Percentiles rank a stretch among this genome's conserved stretches.
Conservation (phyloP, 805 yeast genomes). For the Suhomyces kilbournensis region DNA sequence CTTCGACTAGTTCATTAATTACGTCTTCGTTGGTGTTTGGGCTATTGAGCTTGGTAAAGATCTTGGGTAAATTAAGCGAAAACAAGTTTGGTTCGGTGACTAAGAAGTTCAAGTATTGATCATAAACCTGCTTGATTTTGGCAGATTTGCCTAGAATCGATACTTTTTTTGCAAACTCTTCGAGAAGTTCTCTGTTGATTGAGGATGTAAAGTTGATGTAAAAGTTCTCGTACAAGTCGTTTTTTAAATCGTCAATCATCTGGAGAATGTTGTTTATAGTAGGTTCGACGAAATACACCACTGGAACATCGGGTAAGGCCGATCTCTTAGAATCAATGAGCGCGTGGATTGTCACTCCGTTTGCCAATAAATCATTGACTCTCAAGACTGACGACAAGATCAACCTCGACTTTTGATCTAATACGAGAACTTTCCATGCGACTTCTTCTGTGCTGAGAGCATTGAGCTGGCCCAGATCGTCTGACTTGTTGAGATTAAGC, state of each 20-base stretch:
- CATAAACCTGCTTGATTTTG: conserved; percentile 83
- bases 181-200: conserved; percentile 73
- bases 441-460: conserved; percentile 62
- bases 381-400: conserved; percentile 88
- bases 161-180: conserved; percentile 82
- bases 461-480: conserved; percentile 51
- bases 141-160: conserved; percentile 67
- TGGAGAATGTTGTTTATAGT: conserved; percentile 67
- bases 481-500: conserved; percentile 75
- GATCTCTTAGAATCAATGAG: conserved; percentile 68
- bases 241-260: conserved; percentile 69
- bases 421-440: conserved; percentile 86
- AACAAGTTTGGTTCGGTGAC: conserved; percentile 93
- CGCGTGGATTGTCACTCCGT: conserved; percentile 90
- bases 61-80: conserved; percentile 64
- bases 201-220: conserved; percentile 86
- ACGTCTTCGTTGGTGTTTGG: conserved; percentile 72
- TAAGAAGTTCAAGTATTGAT: conserved; percentile 87
- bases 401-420: conserved; percentile 78
- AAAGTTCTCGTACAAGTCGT: conserved; percentile 72
- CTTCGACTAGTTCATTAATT: conserved; percentile 65
- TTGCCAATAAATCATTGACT: conserved; percentile 83
- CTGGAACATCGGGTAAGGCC: conserved; percentile 93
- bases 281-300: conserved; percentile 86
- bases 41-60: conserved; percentile 66